Percentiles rank a stretch among this genome's conserved stretches.
These are phyloP conservation scores for Rhizopogon vesiculosus DNA, from an alignment of 768 basidiomycete species.

Conservation along the genomic window DNA sequence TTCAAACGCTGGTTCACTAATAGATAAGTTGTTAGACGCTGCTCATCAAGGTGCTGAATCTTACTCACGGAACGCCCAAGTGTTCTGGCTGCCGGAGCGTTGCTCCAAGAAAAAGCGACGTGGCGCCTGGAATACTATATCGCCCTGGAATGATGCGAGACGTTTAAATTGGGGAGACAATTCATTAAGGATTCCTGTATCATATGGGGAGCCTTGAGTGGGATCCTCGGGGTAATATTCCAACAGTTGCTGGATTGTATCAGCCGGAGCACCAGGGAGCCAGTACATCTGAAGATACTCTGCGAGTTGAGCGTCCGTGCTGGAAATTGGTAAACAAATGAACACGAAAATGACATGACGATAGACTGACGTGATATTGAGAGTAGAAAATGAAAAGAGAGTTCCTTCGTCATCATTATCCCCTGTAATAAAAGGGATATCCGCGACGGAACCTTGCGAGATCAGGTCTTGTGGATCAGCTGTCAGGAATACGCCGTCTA, in stretches of 20 bases:
- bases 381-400: constrained; percentile 21
- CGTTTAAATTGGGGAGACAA: constrained; percentile 45
- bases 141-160: constrained; percentile 43
- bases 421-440: constrained; percentile 47
- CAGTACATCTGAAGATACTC: constrained; percentile 12
- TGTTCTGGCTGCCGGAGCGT: constrained; percentile 30
- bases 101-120: constrained; percentile 40
- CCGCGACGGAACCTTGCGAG: constrained; percentile 38
- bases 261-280: constrained; percentile 19
- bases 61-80: constrained; percentile 27
- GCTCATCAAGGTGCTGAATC: neutral
- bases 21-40: neutral
- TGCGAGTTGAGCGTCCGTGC: constrained; percentile 16
- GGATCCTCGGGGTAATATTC: constrained; percentile 31
- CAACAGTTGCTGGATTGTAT: constrained; percentile 20
- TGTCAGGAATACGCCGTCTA: constrained; percentile 46
- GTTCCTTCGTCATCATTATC: constrained; percentile 62
- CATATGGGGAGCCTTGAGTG: constrained; percentile 46
- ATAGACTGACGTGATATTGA: constrained; percentile 24
- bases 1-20: constrained; percentile 46
- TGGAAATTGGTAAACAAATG: constrained; percentile 1
- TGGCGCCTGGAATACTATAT: constrained; percentile 46
- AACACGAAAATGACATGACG: neutral
- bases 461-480: constrained; percentile 40
- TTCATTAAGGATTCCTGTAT: constrained; percentile 38